phyloP scores from a whole-genome alignment of 768 basidiomycete species.

The Termitomyces sp. region DNA sequence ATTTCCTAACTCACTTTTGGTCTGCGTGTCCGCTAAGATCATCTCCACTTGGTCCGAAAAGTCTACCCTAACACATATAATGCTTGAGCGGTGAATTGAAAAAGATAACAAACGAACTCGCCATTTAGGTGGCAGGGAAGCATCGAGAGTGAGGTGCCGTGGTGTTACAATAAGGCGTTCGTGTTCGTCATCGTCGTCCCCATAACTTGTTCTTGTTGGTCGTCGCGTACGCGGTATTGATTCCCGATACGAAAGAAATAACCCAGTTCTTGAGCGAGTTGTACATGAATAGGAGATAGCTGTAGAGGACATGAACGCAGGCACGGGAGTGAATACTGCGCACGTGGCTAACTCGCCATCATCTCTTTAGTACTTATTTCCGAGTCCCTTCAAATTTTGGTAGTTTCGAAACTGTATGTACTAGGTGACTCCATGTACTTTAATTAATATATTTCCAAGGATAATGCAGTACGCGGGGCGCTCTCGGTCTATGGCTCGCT shows the following conservation, averaged over 20 bases:
- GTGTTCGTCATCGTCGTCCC: conserved; percentile 60
- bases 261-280: conserved; percentile 84
- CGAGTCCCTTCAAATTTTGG: too few species aligned
- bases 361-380: too few species aligned
- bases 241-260: conserved; percentile 93
- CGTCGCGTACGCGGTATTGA: conserved; percentile 47
- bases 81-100: conserved; percentile 19
- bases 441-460: too few species aligned
- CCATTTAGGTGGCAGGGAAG: conserved; percentile 88
- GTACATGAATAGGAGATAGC: conserved; percentile 31
- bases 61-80: conserved; percentile 70
- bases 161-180: conserved; percentile 56
- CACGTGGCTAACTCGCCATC: conserved; percentile 14
- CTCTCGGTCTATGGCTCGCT: too few species aligned
- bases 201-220: conserved; percentile 37
- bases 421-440: too few species aligned
- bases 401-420: too few species aligned
- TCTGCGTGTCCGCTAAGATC: conserved; percentile 60
- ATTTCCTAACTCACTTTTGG: conserved; percentile 64
- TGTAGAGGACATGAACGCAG: conserved; percentile 12
- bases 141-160: conserved; percentile 45
- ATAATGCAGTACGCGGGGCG: too few species aligned
- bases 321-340: conserved; percentile 4
- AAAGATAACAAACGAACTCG: conserved; percentile 29
- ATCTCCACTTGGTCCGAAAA: conserved; percentile 86